Base-by-base conservation (phyloP, 805 yeast species). In the Debaryomyces prosopidis region DNA sequence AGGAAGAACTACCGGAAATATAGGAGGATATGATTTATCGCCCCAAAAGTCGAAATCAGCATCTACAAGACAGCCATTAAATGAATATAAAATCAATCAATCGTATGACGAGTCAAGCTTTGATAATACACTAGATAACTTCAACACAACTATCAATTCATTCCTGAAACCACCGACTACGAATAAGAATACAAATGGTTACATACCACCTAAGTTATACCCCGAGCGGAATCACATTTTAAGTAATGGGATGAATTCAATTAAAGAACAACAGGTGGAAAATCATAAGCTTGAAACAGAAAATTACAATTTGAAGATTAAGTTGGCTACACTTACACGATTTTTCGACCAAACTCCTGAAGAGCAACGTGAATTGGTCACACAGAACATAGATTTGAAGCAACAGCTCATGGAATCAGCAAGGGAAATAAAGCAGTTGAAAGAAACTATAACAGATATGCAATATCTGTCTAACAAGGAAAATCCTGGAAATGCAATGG, bases 251-350 rank as follows among this genome's bases (percentile, higher is more conserved):
- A 16, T 45, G 35, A 46, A 51, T 10, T 56, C 62, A 1, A 58
- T 59, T 15, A 54, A 55, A 38, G 58, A 58, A 40, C 64, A 57
- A 36, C 58, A 55, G 38, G 26, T 46, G 17, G 51, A 55, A 19
- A 46, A 49, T 33, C 49, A 59, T 35, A 58, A 59, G 45, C 60
- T 75, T 27, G 62, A 68, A 44, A 61, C 68, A 9, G 80, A 75
- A 32, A 75, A 75, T 47, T 71, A 69, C 51, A 71, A 70, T 43
- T 59, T 75, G 50, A 75, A 73, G 49, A 63, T 75, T 30, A 71
- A 73, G 47, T 60, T 74, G 32, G 72, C 76, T 2, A 69, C 74
- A 3, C 57, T 73, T 26, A 66, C 69, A 4, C 63, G 66, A 52
- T 70, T 63, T 41, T 58, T 72, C 35, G 63, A 69, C 40, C 69